Base-by-base conservation (phyloP, 2,329 filamentous ascomycete species). In the Xylaria hypoxylon region DNA sequence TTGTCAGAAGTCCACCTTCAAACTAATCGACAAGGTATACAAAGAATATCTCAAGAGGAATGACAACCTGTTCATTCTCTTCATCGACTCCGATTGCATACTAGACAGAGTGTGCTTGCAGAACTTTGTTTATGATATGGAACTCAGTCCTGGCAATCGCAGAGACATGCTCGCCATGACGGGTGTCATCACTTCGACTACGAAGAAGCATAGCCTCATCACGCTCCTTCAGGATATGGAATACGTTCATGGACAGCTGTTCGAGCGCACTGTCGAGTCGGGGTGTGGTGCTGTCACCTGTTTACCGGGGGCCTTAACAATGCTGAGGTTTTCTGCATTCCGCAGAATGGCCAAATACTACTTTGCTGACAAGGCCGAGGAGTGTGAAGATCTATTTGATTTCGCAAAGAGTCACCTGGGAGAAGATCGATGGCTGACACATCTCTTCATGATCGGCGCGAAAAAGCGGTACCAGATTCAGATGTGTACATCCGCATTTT, bases 101-200 rank as follows among this genome's bases (percentile, higher is more conserved):
- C 84, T 98, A 56, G 95, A 98, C 81, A 88, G 89, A 65, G 89
- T 94, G 45, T 98, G 95, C 77, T 87, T 98, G 66, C 95, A 97
- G 77, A 98, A 97, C 79, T 98, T 98, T 80, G 92, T 98, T 82
- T 97, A 96, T 79, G 95, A 98, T 77, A 98, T 98, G 96, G 94
- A 98, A 79, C 84, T 98, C 67, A 97, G 95, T 79, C 95, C 95
- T 0, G 94, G 94, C 61, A 97, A 94, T 80, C 89, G 92, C 76
- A 89, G 90, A 76, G 93, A 96, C 77, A 97, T 97, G 93, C 85
- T 98, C 75, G 95, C 95, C 59, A 97, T 97, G 93, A 98, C 95
- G 15, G 95, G 95, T 35, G 92, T 98, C 75, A 98, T 98, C 76
- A 98, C 95, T 1, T 95, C 94, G 0, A 97, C 94, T 0, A 97